Evolutionary conservation across 2,329 filamentous ascomycete genomes (phyloP), one percentile per base, ranked within the genome.

Genomic region (Orbilia javanica): DNA sequence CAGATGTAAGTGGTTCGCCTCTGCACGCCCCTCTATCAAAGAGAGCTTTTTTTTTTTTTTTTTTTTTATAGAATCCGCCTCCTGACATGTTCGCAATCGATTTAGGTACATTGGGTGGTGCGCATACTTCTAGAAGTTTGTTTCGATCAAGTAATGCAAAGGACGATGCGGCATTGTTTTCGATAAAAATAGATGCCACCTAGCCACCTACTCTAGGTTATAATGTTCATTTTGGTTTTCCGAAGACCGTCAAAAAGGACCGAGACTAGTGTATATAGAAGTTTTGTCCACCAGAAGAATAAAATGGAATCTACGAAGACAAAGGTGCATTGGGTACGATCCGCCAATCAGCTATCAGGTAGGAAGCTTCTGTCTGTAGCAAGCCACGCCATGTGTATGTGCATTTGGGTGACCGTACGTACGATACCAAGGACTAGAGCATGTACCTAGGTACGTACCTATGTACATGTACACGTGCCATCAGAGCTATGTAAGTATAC

Each of bases 21-120:
- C n/a, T 42, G 15, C 46, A 13, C 1, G 4, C 20, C 20, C 15
- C 18, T 44, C 11, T 11, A 11, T 8, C 8, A 36, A 36, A 11
- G 10, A 36, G 10, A 11, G 34, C 13, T 36, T 11, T 7, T n/a
- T n/a, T n/a, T n/a, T n/a, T n/a, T n/a, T n/a, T n/a, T n/a, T n/a
- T n/a, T n/a, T n/a, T n/a, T n/a, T n/a, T n/a, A n/a, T n/a, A n/a
- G 34, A 31, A 63, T 11, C 25, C 13, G 36, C 8, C 31, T 25
- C 34, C 29, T 70, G 63, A 70, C 29, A 18, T 1, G 10, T 11
- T 15, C 39, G 15, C 39, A 4, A 60, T 27, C 29, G 10, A 5
- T 36, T 8, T 18, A 79, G 75, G 75, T 79, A 79, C 84, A 97
- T 98, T 85, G 96, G 96, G 20, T 98, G 95, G 95, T 91, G 89